Base-by-base conservation (phyloP, 441 rosid species). In the Euphorbia celastroides region DNA sequence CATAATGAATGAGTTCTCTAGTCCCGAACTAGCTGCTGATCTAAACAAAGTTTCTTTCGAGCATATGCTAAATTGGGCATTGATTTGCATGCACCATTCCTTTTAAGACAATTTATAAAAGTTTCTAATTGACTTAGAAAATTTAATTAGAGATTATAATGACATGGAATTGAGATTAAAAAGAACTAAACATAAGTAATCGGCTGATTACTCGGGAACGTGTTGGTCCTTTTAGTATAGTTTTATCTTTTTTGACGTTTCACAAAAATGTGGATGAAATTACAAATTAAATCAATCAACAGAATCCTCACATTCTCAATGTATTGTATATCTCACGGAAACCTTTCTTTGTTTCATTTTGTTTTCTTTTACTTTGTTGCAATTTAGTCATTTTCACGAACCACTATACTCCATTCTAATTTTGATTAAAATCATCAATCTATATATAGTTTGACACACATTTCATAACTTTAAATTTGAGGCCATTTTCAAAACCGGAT, bases 251-350 rank as follows among this genome's bases (percentile, higher is more conserved):
- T 25, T 20, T 65, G 72, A 74, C 72, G 59, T 71, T 57, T 62
- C 74, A 69, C 62, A 71, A 44, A 71, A 62, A 66, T 26, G 72
- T n/a, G n/a, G n/a, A n/a, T n/a, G n/a, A n/a, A n/a, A 44, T 55
- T 60, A 57, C 67, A 58, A 12, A 54, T 13, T 44, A 13, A 32
- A 28, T 61, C 10, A 27, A 41, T 58, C 42, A 13, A 70, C 64
- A 46, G 23, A 25, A 54, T 26, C 54, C 58, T 61, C 54, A 41
- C 62, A 31, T 31, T n/a, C 67, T 30, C 56, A 42, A 30, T 60
- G 1, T 41, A 38, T 9, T 64, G 44, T 60, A 62, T 60, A 46
- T 42, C 58, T 61, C 28, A 2, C 22, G 57, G 13, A 46, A 41
- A 51, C 41, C 57, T 23, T 46, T 11, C 25, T 17, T 41, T 20